Conservation (phyloP, 495 filamentous ascomycete genomes). For the Lasiosphaeriaceae sp. region DNA sequence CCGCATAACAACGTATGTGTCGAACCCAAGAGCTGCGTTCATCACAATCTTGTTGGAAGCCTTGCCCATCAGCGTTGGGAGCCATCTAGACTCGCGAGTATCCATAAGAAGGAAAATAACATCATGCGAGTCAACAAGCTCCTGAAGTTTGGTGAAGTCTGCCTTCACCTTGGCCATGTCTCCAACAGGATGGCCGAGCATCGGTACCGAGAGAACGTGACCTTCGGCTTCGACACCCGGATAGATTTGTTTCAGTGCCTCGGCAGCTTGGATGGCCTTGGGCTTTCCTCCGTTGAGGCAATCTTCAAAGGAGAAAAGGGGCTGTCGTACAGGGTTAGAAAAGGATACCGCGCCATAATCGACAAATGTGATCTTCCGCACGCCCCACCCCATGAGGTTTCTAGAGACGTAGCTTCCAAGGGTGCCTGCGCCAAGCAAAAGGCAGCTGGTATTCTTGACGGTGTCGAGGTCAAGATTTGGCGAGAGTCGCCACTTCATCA, state of each 20-base stretch:
- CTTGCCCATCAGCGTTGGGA: slow-evolving; percentile 97
- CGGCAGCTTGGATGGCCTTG: slow-evolving; percentile 79
- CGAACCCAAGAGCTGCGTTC: slow-evolving; percentile 94
- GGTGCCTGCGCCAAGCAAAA: slow-evolving; percentile 92
- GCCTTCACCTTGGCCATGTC: slow-evolving; percentile 60
- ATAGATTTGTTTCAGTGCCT: slow-evolving; percentile 75
- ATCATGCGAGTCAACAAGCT: slow-evolving; percentile 82
- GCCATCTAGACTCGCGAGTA: slow-evolving; percentile 88
- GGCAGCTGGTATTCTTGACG: slow-evolving; percentile 86
- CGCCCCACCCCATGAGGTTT: slow-evolving; percentile 92
- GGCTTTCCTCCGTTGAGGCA: slow-evolving; percentile 79
- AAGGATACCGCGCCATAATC: slow-evolving; percentile 93
- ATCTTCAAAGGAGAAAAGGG: slow-evolving; percentile 84
- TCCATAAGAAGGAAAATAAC: slow-evolving; percentile 96
- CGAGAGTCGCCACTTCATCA: slow-evolving; percentile 98
- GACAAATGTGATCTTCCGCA: slow-evolving; percentile 93
- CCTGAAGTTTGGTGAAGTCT: slow-evolving; percentile 71
- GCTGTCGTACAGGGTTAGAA: slow-evolving; percentile 96
- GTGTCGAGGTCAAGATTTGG: slow-evolving; percentile 81
- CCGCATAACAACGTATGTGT: slow-evolving; percentile 95
- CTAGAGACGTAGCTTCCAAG: slow-evolving; percentile 90
- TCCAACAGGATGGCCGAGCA: slow-evolving; percentile 85
- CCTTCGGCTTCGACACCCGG: slow-evolving; percentile 81
- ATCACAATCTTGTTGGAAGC: slow-evolving; percentile 88
- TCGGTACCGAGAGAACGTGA: slow-evolving; percentile 79